Evolutionary conservation across 495 filamentous ascomycete species (phyloP).

Genomic region (Aspergillus coremiiformis): DNA sequence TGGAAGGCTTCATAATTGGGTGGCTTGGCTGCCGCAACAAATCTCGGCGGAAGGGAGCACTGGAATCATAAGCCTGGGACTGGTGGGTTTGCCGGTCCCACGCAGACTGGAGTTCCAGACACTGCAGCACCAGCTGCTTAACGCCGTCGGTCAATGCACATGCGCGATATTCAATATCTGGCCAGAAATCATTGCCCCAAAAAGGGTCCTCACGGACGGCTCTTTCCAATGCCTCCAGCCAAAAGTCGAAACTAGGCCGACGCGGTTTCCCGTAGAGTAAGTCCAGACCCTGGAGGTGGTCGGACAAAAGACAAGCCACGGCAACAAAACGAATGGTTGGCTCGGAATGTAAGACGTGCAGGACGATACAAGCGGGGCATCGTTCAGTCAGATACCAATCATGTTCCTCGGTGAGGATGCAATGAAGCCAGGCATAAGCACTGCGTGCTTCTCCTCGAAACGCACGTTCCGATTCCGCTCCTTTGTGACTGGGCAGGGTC

Average conservation of each 20-base stretch:
- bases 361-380: slow-evolving; percentile 51
- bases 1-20: slow-evolving; percentile 11
- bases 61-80: slow-evolving; percentile 18
- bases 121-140: slow-evolving; percentile 48
- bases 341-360: slow-evolving; percentile 49
- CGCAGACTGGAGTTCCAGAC: slow-evolving; percentile 37
- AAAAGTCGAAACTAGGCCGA: slow-evolving; percentile 46
- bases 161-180: slow-evolving; percentile 47
- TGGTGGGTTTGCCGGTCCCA: slow-evolving; percentile 21
- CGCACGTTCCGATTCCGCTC: slow-evolving; percentile 51
- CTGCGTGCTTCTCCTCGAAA: slow-evolving; percentile 51
- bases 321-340: slow-evolving; percentile 53
- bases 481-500: slow-evolving; percentile 37
- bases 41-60: slow-evolving; percentile 15
- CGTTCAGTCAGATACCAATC: slow-evolving; percentile 52
- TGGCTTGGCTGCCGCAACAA: slow-evolving; percentile 13
- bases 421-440: slow-evolving; percentile 55
- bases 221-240: slow-evolving; percentile 44
- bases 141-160: slow-evolving; percentile 44
- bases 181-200: slow-evolving; percentile 51
- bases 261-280: slow-evolving; percentile 11
- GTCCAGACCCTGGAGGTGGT: slow-evolving; percentile 25
- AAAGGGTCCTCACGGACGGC: slow-evolving; percentile 50
- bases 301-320: slow-evolving; percentile 46
- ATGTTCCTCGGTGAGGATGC: slow-evolving; percentile 49